A percentile compares a stretch with the other conserved stretches of the same genome.
Evolutionary conservation across 2,329 filamentous ascomycete genomes (phyloP).

Genomic region (Alternaria sp.): DNA sequence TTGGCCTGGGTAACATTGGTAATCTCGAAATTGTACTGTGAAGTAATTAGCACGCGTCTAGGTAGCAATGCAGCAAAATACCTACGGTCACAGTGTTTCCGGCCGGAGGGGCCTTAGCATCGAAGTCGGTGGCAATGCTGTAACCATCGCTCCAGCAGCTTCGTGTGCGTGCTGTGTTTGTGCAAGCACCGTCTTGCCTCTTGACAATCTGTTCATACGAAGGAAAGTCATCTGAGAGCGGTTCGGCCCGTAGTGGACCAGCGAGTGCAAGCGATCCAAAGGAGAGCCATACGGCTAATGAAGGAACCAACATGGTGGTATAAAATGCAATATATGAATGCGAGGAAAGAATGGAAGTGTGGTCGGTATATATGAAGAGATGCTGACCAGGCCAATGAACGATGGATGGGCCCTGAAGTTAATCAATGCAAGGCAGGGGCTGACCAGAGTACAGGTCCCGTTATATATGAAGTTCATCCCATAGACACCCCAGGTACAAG

Average conservation of each 20-base stretch:
- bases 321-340: constrained; percentile 16
- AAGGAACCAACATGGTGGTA: constrained; percentile 37
- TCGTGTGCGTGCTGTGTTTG: constrained; percentile 51
- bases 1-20: constrained; percentile 52
- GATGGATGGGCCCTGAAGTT: constrained; percentile 10
- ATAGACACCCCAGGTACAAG: constrained; percentile 4
- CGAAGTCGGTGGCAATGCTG: constrained; percentile 57
- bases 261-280: constrained; percentile 38
- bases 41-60: constrained; percentile 8
- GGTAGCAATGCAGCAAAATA: background rate
- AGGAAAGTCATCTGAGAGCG: constrained; percentile 15
- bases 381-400: constrained; percentile 21
- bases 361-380: constrained; percentile 18
- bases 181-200: constrained; percentile 51
- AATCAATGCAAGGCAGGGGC: constrained; percentile 18
- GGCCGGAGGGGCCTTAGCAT: constrained; percentile 53
- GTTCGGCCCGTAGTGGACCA: constrained; percentile 33
- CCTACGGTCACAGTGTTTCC: constrained; percentile 48
- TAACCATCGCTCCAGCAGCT: constrained; percentile 56
- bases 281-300: constrained; percentile 36
- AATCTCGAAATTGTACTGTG: constrained; percentile 52
- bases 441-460: constrained; percentile 11
- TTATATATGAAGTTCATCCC: constrained; percentile 27
- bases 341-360: constrained; percentile 10
- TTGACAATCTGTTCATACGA: constrained; percentile 32